A percentile compares a stretch with the other conserved stretches of the same genome.
Conservation (phyloP, 116 monocot genomes). For the Zostera marina region DNA sequence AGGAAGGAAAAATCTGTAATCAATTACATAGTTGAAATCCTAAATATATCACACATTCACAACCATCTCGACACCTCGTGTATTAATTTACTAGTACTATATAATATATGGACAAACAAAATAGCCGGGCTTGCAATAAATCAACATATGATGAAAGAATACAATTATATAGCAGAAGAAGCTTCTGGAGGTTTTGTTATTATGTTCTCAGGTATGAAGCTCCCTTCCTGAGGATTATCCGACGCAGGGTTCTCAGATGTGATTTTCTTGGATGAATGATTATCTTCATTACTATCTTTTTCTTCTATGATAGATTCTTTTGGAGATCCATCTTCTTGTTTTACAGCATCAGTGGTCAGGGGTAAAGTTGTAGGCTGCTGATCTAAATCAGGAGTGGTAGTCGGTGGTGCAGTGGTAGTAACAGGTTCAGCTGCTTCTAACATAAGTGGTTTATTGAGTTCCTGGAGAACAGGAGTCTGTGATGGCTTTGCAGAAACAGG, state of each 20-base stretch:
- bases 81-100: too few species aligned
- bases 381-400: neutral
- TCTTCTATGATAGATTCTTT: neutral
- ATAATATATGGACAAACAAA: neutral
- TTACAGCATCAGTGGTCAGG: neutral
- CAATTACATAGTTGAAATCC: too few species aligned
- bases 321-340: neutral
- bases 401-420: neutral
- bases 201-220: neutral
- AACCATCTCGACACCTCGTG: neutral
- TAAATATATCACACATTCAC: too few species aligned
- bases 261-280: too few species aligned
- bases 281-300: neutral
- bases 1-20: too few species aligned
- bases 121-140: neutral
- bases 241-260: neutral
- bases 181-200: neutral
- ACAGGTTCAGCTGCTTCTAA: constrained; percentile 43
- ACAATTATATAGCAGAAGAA: neutral
- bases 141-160: neutral
- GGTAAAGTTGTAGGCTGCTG: neutral
- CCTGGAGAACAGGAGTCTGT: constrained; percentile 11
- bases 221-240: neutral
- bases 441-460: constrained; percentile 43
- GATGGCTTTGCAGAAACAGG: constrained; percentile 6